Evolutionary conservation across 2,329 filamentous ascomycete genomes (phyloP), one percentile per base, ranked within the genome.

Genomic region (Diaporthe amygdali): DNA sequence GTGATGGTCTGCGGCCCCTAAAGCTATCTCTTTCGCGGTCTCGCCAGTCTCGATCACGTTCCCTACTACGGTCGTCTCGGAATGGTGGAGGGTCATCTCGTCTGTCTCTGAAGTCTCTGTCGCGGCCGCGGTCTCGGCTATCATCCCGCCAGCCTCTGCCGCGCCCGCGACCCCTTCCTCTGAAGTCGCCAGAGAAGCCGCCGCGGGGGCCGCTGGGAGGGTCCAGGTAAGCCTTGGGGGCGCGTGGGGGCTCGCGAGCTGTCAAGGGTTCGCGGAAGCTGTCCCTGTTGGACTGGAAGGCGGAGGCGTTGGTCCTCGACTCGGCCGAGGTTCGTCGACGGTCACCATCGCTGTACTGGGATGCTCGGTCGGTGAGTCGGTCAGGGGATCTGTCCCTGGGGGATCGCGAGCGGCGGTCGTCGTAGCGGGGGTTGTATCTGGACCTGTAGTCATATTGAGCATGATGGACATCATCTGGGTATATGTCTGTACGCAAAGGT

Each of bases 221-320:
- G 72, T 96, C 93, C 72, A 93, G 88, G 70, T 95, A 84, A 5
- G 93, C 94, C 80, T 95, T 94, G 14, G 95, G 94, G 0, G 93
- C 95, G 69, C 94, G 89, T 3, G 95, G 95, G 2, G 93, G 92
- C 74, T 97, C 94, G 74, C 92, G 88, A 15, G 87, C 85, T 37
- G 84, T 79, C 79, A 87, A 74, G 75, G 86, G 78, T 76, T 90
- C 88, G 68, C 87, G 85, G 73, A 90, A 91, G 15, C 77, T 79
- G 74, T 91, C 89, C 74, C 91, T 86, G 75, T 87, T 88, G 2
- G 87, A 81, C 75, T 87, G 88, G 72, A 93, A 93, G n/a, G 85
- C 83, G 34, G 88, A 85, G 69, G 86, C 85, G 77, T 89, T 91
- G 39, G 84, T 80, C 72, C 89, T 85, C 59, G 83, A 84, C 76